phyloP scores from a whole-genome alignment of 768 basidiomycete genomes.

The Boletus subparvulus region DNA sequence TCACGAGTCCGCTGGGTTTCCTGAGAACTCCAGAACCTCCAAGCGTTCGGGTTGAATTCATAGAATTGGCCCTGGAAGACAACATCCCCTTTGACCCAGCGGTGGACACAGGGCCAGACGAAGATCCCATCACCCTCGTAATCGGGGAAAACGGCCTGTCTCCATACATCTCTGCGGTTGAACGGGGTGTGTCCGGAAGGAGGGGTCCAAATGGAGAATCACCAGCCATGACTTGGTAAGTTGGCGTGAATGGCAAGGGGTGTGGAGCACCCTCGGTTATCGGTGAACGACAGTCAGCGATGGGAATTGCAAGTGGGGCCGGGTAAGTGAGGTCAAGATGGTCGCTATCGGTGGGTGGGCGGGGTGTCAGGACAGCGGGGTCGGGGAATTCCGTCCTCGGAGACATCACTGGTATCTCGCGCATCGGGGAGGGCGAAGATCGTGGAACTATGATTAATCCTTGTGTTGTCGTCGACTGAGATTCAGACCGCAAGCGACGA shows the following conservation, averaged over 20 bases:
- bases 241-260: conserved; percentile 18
- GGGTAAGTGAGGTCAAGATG: conserved; percentile 1
- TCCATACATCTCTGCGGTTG: conserved; percentile 28
- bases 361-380: background rate
- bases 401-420: conserved; percentile 2
- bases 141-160: conserved; percentile 31
- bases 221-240: conserved; percentile 17
- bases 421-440: background rate
- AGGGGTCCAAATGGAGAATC: conserved; percentile 33
- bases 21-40: conserved; percentile 9
- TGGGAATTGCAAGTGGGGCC: conserved; percentile 13
- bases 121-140: conserved; percentile 21
- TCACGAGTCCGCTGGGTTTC: conserved; percentile 19
- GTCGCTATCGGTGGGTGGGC: background rate
- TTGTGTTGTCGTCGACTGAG: conserved; percentile 17
- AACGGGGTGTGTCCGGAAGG: conserved; percentile 30
- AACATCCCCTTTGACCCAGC: conserved; percentile 1
- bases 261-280: background rate
- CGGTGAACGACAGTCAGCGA: background rate
- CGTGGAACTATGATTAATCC: background rate
- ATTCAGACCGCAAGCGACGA: conserved; percentile 17
- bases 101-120: conserved; percentile 1
- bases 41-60: conserved; percentile 4
- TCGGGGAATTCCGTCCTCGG: background rate
- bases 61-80: conserved; percentile 15